phyloP scores from a whole-genome alignment of 345 rosid genomes.

The Excoecaria agallocha region DNA sequence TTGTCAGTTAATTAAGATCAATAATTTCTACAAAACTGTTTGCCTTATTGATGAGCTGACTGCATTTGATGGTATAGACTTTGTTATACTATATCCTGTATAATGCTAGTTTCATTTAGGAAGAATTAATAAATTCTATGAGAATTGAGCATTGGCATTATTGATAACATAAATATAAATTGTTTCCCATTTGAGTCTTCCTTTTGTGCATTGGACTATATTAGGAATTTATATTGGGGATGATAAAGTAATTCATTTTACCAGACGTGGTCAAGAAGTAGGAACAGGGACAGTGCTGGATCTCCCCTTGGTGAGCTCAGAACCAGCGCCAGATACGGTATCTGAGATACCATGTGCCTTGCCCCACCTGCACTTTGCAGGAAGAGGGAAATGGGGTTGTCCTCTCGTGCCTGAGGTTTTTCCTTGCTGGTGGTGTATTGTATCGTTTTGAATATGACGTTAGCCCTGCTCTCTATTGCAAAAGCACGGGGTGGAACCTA shows the following conservation, averaged over 20 bases:
- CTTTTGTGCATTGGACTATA: background rate
- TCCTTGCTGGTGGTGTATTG: slow-evolving; percentile 76
- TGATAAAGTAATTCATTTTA: slow-evolving; percentile 78
- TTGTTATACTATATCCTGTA: background rate
- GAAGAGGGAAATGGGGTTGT: slow-evolving; percentile 65
- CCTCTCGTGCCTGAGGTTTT: slow-evolving; percentile 78
- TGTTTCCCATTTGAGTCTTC: too few relatives aligned
- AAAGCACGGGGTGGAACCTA: slow-evolving; percentile 95
- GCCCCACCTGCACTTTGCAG: slow-evolving; percentile 58
- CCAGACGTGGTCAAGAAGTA: slow-evolving; percentile 87
- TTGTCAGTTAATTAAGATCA: background rate
- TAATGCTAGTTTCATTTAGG: background rate
- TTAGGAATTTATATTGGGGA: slow-evolving; percentile 84
- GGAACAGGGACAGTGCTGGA: slow-evolving; percentile 85
- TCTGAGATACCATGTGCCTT: slow-evolving; percentile 42
- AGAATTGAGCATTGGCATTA: background rate
- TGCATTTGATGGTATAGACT: background rate
- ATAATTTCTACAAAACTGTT: background rate
- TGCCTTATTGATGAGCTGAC: background rate
- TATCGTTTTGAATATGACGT: slow-evolving; percentile 82
- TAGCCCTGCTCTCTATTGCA: slow-evolving; percentile 60
- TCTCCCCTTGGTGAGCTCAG: slow-evolving; percentile 69
- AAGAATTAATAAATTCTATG: too few relatives aligned
- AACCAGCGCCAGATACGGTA: too few relatives aligned
- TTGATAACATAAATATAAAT: background rate